Percentiles rank a stretch among this genome's conserved stretches.
Evolutionary conservation across 257 asterid species (phyloP).

Genomic region (Cinchona pubescens): DNA sequence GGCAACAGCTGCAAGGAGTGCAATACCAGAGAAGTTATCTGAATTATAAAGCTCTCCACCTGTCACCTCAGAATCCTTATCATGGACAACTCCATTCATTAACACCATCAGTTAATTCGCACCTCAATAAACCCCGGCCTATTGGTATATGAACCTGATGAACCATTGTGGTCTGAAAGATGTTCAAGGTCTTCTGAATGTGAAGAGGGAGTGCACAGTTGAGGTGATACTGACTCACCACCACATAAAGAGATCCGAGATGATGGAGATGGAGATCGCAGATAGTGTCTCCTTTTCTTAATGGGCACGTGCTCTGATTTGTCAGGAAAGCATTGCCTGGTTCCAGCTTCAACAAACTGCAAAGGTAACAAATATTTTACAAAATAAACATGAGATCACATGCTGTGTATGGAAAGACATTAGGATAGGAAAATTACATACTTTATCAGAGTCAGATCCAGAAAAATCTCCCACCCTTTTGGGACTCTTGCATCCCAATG

Average conservation of each 20-base stretch:
- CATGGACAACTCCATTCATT: slow-evolving; percentile 22
- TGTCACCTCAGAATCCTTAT: slow-evolving; percentile 23
- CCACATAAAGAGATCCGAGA: slow-evolving; percentile 23
- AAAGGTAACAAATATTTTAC: slow-evolving; percentile 14
- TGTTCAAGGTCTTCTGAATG: slow-evolving; percentile 39
- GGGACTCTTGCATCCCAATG: slow-evolving; percentile 46
- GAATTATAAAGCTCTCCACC: slow-evolving; percentile 26
- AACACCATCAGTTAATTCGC: slow-evolving; percentile 21
- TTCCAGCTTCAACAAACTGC: slow-evolving; percentile 47
- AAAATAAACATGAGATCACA: slow-evolving; percentile 1
- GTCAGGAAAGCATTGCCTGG: slow-evolving; percentile 37
- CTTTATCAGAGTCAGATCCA: slow-evolving; percentile 78
- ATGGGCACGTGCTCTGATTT: slow-evolving; percentile 50
- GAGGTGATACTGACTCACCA: slow-evolving; percentile 36
- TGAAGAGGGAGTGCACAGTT: slow-evolving; percentile 34
- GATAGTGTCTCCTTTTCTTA: slow-evolving; percentile 63
- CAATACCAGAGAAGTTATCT: slow-evolving; percentile 76
- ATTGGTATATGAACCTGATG: slow-evolving; percentile 36
- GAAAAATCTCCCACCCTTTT: slow-evolving; percentile 70
- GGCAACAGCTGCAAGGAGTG: slow-evolving; percentile 85
- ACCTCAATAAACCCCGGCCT: slow-evolving; percentile 25
- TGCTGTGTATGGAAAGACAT: neutral
- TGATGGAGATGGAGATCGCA: slow-evolving; percentile 44
- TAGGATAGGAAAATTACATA: slow-evolving; percentile 13
- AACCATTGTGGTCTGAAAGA: slow-evolving; percentile 33